Percentiles rank a stretch among this genome's conserved stretches.
Evolutionary conservation across 805 yeast species (phyloP).

Genomic region (Starmerella scarabaei): DNA sequence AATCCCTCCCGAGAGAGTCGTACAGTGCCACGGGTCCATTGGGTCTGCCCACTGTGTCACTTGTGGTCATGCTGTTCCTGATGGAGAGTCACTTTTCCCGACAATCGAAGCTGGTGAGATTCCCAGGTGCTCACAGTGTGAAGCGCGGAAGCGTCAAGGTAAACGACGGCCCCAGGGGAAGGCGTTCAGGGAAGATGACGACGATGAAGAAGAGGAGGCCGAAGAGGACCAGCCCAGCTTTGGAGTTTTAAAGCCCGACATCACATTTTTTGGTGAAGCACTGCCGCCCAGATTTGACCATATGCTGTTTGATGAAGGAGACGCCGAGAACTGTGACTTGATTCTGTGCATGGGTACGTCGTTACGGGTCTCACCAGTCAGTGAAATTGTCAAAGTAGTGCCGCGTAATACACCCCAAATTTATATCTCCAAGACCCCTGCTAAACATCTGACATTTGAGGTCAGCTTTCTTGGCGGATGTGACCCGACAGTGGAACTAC

Average conservation of each 20-base stretch:
- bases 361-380: slow-evolving; percentile 81
- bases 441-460: slow-evolving; percentile 67
- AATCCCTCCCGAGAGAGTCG: slow-evolving; percentile 46
- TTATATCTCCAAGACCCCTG: slow-evolving; percentile 63
- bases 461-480: slow-evolving; percentile 64
- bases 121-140: slow-evolving; percentile 62
- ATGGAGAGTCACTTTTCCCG: slow-evolving; percentile 50
- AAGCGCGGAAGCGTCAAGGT: slow-evolving; percentile 3
- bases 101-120: slow-evolving; percentile 46
- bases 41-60: slow-evolving; percentile 76
- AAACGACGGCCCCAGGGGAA: slow-evolving; percentile 2
- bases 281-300: slow-evolving; percentile 60
- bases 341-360: slow-evolving; percentile 82
- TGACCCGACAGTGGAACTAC: slow-evolving; percentile 64
- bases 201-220: slow-evolving; percentile 28
- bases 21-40: slow-evolving; percentile 89
- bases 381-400: slow-evolving; percentile 67
- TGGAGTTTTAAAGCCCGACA: slow-evolving; percentile 89
- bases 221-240: slow-evolving; percentile 29
- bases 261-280: slow-evolving; percentile 81
- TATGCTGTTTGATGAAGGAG: slow-evolving; percentile 34
- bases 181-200: slow-evolving; percentile 19
- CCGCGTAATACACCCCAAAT: slow-evolving; percentile 70
- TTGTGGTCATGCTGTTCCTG: slow-evolving; percentile 48
- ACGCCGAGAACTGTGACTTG: slow-evolving; percentile 58